Evolutionary conservation across 352 stramenopile genomes (phyloP), one percentile per base, ranked within the genome.

Genomic region (Phytophthora brassicae): DNA sequence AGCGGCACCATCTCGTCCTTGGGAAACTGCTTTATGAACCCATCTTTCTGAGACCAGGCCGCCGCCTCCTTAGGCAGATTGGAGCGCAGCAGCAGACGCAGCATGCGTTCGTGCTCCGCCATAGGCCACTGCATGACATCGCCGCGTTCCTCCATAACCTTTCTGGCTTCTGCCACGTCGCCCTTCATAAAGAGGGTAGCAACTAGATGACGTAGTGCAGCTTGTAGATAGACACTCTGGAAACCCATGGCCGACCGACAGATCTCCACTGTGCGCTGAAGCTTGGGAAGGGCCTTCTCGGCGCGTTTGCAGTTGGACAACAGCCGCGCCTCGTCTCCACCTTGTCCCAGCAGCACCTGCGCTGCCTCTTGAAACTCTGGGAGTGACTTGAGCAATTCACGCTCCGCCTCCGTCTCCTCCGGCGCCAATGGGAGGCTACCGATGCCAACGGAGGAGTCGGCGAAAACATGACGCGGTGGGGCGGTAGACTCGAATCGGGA

Each of bases 201-300:
- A 38, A 81, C 73, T 20, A 90, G 56, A 52, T 90, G 81, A 29
- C 83, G 80, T 57, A 92, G 57, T 11, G 78, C 75, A 20, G 79
- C 78, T 20, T 86, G 68, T 22, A 86, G 44, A 48, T 86, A 92
- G 13, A 86, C 77, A 48, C 79, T 92, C 23, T 89, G 67, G 45
- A 80, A 84, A 22, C 83, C 83, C 83, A 92, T 92, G 50, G 78
- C 67, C 33, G 83, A 88, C 67, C 83, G 83, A 31, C 80, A 90
- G 64, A 92, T 90, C 51, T 92, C 83, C 19, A 77, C 79, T 28
- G 83, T 84, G 51, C 83, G 80, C 64, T 87, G 74, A 12, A 92
- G 66, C 35, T 73, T 65, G 20, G 79, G 75, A 26, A 90, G 26
- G 12, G 79, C 80, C 53, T 79, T 62, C 46, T 74, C 55, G 17